Evolutionary conservation across 306 rosid genomes (phyloP), one percentile per base, ranked within the genome.

Genomic region (Quercus dentata): DNA sequence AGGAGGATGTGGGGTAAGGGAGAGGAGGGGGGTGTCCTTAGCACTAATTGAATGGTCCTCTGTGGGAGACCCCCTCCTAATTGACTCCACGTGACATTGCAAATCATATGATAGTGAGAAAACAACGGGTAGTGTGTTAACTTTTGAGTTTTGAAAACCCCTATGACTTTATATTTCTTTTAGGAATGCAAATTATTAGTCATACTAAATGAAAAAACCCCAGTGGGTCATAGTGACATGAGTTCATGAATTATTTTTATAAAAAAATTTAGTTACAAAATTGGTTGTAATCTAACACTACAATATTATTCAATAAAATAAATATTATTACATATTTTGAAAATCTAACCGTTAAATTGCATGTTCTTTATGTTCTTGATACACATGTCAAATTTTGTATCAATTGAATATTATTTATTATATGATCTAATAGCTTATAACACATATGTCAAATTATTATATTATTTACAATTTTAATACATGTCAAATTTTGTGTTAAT

Each of bases 31-130:
- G 75, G 78, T 83, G 79, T 77, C 86, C 81, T 73, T 61, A 83
- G 73, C 83, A 77, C 89, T 84, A 77, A 88, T 81, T 83, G 82
- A 79, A 83, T 71, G 74, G 85, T 85, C 89, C 86, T 81, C 77
- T 74, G 57, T 63, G 71, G 69, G 74, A 73, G 76, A 79, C 83
- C 83, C 83, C 83, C 76, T 82, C 79, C 85, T 77, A 75, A 80
- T 80, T 80, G 82, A 78, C 69, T 59, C 78, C 85, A 83, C 69
- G 85, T 84, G 83, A 77, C 67, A 73, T 27, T 82, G 49, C 83
- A 86, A 71, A 20, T 76, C 86, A 74, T 84, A 81, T 82, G 62
- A 61, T 73, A 14, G 55, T 69, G 56, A 61, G 80, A 73, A 76
- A 56, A 73, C 74, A 52, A 68, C 77, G 72, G 64, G 56, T 35